Percentiles rank a stretch among this genome's conserved stretches.
These are phyloP conservation scores for Herpomyces periplanetae DNA, from an alignment of 2,329 filamentous ascomycete genomes.

Conservation along the genomic window DNA sequence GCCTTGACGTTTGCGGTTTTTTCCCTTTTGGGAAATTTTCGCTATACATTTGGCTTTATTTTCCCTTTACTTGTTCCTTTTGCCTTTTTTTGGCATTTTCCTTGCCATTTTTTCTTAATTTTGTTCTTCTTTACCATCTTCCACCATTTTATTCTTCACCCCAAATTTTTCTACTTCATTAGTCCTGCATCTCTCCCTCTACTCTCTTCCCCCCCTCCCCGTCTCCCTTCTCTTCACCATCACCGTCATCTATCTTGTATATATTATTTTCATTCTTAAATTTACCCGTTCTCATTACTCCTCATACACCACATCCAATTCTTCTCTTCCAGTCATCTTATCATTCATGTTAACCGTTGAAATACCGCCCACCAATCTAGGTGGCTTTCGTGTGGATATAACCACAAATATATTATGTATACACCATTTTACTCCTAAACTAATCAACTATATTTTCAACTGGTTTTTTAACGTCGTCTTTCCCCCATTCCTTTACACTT, in stretches of 20 bases:
- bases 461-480: constrained; percentile 3
- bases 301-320: constrained; percentile 1
- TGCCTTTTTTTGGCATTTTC: too few species aligned
- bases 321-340: constrained; percentile 6
- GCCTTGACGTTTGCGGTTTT: too few species aligned
- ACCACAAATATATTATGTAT: neutral
- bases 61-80: too few species aligned
- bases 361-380: constrained; percentile 6
- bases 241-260: constrained; percentile 1
- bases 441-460: constrained; percentile 1
- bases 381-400: too few species aligned
- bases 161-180: constrained; percentile 2
- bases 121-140: too few species aligned
- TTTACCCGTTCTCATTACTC: constrained; percentile 2
- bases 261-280: constrained; percentile 1
- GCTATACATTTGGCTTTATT: too few species aligned
- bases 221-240: constrained; percentile 1
- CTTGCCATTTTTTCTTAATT: too few species aligned
- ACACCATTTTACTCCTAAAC: neutral
- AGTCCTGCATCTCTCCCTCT: constrained; percentile 1
- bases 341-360: constrained; percentile 7
- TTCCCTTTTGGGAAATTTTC: too few species aligned
- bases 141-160: constrained; percentile 1
- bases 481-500: constrained; percentile 3
- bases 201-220: constrained; percentile 1